Evolutionary conservation across 345 rosid genomes (phyloP).

Genomic region (Pelargonium nanum): DNA sequence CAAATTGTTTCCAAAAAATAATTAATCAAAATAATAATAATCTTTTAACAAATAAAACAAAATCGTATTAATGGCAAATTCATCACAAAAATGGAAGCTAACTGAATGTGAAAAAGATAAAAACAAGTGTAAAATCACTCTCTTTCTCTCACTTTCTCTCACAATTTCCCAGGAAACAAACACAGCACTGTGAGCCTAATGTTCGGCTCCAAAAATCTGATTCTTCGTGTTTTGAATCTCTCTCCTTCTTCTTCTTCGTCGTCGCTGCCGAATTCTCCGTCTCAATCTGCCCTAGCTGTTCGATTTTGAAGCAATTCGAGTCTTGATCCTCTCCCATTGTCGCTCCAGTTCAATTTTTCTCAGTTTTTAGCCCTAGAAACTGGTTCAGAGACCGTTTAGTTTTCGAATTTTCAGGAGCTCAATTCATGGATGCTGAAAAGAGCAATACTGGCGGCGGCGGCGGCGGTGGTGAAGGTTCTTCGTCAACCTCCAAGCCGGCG

Average conservation of each 20-base stretch:
- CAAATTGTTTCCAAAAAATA: too few species aligned
- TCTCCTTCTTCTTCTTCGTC: neutral
- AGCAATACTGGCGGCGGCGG: neutral
- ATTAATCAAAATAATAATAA: too few species aligned
- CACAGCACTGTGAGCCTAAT: neutral
- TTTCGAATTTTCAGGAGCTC: neutral
- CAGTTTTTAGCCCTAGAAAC: neutral
- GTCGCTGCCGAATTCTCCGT: neutral
- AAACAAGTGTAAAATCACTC: neutral
- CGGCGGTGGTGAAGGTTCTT: conserved; percentile 10
- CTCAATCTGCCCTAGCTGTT: neutral
- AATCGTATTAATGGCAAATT: neutral
- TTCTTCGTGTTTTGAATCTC: neutral
- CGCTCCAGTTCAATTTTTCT: neutral
- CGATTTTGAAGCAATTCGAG: neutral
- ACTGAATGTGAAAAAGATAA: neutral
- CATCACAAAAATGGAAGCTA: neutral
- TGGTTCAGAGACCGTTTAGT: neutral
- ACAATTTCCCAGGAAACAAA: neutral
- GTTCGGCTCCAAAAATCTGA: neutral
- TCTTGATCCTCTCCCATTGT: neutral
- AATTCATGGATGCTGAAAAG: neutral
- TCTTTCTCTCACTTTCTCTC: neutral
- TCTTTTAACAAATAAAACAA: neutral
- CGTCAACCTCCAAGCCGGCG: conserved; percentile 4